Evolutionary conservation across 2,329 filamentous ascomycete species (phyloP).

Genomic region (Lachnellula suecica): DNA sequence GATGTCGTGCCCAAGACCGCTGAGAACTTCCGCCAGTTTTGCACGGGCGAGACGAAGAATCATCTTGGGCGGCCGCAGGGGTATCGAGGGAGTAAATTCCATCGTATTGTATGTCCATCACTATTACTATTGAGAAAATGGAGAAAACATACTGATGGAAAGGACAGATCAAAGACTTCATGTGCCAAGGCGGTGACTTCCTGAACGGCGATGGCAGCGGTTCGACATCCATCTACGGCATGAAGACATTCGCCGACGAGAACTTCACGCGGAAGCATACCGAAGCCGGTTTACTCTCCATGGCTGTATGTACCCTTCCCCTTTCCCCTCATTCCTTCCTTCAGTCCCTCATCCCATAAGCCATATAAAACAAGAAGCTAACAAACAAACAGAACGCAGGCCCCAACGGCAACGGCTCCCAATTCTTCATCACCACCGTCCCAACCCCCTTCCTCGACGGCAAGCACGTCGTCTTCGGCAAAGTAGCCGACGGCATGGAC

Average conservation of each 20-base stretch:
- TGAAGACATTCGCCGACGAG: constrained; percentile 83
- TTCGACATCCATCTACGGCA: constrained; percentile 83
- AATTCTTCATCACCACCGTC: constrained; percentile 96
- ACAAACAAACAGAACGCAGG: constrained; percentile 72
- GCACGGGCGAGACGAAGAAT: constrained; percentile 88
- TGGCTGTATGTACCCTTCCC: constrained; percentile 87
- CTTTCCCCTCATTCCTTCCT: background rate
- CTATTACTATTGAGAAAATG: too few relatives aligned
- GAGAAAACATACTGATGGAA: too few relatives aligned
- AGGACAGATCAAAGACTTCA: constrained; percentile 95
- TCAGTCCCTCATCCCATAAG: too few relatives aligned
- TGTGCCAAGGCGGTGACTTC: constrained; percentile 97
- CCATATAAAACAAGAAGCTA: too few relatives aligned
- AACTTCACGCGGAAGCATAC: constrained; percentile 83
- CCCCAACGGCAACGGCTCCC: constrained; percentile 88
- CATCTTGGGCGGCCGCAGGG: constrained; percentile 76
- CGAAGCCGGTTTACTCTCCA: constrained; percentile 77
- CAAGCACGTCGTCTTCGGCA: constrained; percentile 95
- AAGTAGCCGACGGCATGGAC: constrained; percentile 86
- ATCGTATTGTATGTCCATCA: constrained; percentile 71
- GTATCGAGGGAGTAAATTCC: constrained; percentile 93
- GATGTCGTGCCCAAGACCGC: constrained; percentile 83
- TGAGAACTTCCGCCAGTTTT: constrained; percentile 97
- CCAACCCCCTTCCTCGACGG: constrained; percentile 83
- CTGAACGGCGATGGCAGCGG: constrained; percentile 91